phyloP scores from a whole-genome alignment of 2,329 filamentous ascomycete genomes.

The Dactylellina cionopaga region DNA sequence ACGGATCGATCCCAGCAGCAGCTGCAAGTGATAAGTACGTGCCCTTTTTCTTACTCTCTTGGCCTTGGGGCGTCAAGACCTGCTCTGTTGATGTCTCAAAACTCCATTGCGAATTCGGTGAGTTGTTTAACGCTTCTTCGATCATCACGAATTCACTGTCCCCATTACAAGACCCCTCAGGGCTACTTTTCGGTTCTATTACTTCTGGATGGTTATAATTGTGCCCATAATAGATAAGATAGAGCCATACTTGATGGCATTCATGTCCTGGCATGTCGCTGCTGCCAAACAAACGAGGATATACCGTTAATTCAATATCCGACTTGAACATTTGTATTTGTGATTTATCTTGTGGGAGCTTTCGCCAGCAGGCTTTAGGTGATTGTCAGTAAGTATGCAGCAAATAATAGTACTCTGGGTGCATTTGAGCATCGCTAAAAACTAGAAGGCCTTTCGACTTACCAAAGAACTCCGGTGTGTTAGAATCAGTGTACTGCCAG shows the following conservation, averaged over 20 bases:
- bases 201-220: constrained; percentile 15
- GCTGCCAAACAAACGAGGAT: constrained; percentile 20
- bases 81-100: constrained; percentile 27
- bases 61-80: constrained; percentile 13
- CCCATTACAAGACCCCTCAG: background rate
- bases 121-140: background rate
- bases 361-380: constrained; percentile 20
- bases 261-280: constrained; percentile 7
- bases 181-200: background rate
- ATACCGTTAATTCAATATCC: background rate
- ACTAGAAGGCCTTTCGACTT: no score
- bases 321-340: constrained; percentile 14
- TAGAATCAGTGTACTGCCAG: background rate
- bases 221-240: constrained; percentile 20
- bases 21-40: no score
- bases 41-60: background rate
- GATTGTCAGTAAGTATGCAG: background rate
- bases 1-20: background rate
- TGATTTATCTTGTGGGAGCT: background rate
- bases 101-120: background rate
- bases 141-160: constrained; percentile 17
- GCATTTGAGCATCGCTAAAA: no score
- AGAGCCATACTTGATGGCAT: constrained; percentile 36
- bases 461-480: constrained; percentile 25
- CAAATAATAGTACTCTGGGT: no score